Evolutionary conservation across 345 rosid species (phyloP).

Genomic region (Luvunga scandens): DNA sequence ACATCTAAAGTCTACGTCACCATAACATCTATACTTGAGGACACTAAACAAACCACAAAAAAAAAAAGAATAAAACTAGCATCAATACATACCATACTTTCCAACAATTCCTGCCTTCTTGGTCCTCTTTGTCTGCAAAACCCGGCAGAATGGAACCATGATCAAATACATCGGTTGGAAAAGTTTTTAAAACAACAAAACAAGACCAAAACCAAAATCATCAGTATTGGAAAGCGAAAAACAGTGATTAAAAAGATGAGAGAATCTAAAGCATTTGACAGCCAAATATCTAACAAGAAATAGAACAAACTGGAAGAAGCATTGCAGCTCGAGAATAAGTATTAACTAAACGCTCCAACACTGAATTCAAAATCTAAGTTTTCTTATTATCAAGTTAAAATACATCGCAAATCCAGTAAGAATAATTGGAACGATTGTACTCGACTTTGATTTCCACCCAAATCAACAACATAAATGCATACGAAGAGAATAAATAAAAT

Average conservation of each 20-base stretch:
- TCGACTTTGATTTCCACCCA: no score
- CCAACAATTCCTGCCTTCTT: conserved; percentile 69
- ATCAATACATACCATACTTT: conserved; percentile 45
- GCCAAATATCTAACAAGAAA: background rate
- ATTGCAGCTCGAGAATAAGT: no score
- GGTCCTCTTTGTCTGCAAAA: conserved; percentile 60
- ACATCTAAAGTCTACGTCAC: no score
- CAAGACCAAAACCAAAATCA: background rate
- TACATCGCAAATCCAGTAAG: no score
- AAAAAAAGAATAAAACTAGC: background rate
- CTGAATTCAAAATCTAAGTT: no score
- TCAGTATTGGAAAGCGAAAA: background rate
- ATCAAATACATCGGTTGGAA: background rate
- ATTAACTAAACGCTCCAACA: no score
- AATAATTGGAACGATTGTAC: no score
- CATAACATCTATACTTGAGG: background rate
- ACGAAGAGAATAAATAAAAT: no score
- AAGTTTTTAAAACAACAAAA: background rate
- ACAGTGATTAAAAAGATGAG: background rate
- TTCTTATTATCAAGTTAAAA: no score
- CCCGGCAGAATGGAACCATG: background rate
- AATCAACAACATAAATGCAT: no score
- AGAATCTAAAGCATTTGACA: background rate
- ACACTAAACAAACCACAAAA: background rate
- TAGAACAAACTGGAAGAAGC: background rate